Evolutionary conservation across 2,329 filamentous ascomycete species (phyloP).

Genomic region (Fusarium abutilonis): DNA sequence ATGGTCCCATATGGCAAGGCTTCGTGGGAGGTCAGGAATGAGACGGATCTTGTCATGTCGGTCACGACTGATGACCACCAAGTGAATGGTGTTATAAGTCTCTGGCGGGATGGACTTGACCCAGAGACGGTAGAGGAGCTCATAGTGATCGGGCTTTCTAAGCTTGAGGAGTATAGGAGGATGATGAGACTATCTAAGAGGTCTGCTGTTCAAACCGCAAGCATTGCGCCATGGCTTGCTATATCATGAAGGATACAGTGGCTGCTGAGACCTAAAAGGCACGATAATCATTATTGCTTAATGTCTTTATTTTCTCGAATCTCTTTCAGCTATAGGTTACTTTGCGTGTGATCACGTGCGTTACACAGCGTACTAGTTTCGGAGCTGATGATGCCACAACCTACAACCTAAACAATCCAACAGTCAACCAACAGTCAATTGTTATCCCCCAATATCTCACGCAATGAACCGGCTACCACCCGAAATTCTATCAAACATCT

Average conservation of each 20-base stretch:
- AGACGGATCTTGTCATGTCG: slow-evolving; percentile 9
- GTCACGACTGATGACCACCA: slow-evolving; percentile 8
- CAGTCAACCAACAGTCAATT: no score
- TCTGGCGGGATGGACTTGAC: slow-evolving; percentile 3
- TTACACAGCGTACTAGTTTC: no score
- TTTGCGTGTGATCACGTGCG: no score
- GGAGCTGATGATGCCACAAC: no score
- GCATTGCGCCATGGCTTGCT: slow-evolving; percentile 1
- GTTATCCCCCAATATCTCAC: no score
- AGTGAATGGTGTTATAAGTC: slow-evolving; percentile 1
- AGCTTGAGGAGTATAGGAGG: slow-evolving; percentile 9
- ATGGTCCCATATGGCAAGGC: slow-evolving; percentile 11
- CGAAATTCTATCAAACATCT: background rate
- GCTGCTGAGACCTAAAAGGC: no score
- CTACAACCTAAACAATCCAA: no score
- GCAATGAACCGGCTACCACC: background rate
- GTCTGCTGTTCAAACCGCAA: background rate
- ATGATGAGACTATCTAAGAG: slow-evolving; percentile 2
- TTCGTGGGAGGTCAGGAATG: slow-evolving; percentile 11
- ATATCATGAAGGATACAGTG: no score
- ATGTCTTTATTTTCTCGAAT: no score
- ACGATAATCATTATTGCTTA: no score
- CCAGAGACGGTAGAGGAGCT: slow-evolving; percentile 5
- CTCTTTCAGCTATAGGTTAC: no score
- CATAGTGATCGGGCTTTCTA: slow-evolving; percentile 6